A percentile compares a stretch with the other conserved stretches of the same genome.
Evolutionary conservation across 2,329 filamentous ascomycete genomes (phyloP).

Genomic region (Phialocephala sp.): DNA sequence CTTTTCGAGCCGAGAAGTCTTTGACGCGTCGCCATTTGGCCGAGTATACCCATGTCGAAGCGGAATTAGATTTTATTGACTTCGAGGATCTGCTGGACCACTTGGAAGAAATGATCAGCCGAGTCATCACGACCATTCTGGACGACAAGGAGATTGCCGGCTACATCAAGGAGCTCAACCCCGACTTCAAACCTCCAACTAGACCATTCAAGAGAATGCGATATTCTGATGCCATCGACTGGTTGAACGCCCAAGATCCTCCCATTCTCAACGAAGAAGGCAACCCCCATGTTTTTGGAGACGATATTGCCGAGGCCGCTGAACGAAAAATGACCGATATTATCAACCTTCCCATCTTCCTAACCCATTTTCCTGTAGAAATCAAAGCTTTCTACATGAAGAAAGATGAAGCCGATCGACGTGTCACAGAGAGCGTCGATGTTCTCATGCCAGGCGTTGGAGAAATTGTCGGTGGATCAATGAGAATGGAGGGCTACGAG

Average conservation of each 20-base stretch:
- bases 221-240: constrained; percentile 92
- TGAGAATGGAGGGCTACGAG: constrained; percentile 93
- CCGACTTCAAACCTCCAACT: constrained; percentile 79
- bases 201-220: constrained; percentile 94
- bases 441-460: constrained; percentile 88
- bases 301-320: constrained; percentile 97
- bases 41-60: constrained; percentile 97
- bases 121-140: constrained; percentile 74
- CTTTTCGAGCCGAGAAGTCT: constrained; percentile 97
- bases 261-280: constrained; percentile 90
- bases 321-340: constrained; percentile 97
- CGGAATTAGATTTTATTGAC: constrained; percentile 92
- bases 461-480: constrained; percentile 94
- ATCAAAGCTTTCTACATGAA: constrained; percentile 99
- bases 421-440: constrained; percentile 94
- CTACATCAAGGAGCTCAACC: constrained; percentile 87
- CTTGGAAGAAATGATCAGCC: constrained; percentile 73
- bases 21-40: constrained; percentile 92
- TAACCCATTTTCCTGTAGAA: constrained; percentile 95
- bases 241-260: constrained; percentile 83
- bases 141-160: constrained; percentile 74
- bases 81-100: constrained; percentile 89
- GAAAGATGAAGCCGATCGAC: constrained; percentile 76
- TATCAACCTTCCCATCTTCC: constrained; percentile 93
- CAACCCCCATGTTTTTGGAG: constrained; percentile 87